Conservation (phyloP, 2,329 filamentous ascomycete species). For the Sarocladium brachiariae region DNA sequence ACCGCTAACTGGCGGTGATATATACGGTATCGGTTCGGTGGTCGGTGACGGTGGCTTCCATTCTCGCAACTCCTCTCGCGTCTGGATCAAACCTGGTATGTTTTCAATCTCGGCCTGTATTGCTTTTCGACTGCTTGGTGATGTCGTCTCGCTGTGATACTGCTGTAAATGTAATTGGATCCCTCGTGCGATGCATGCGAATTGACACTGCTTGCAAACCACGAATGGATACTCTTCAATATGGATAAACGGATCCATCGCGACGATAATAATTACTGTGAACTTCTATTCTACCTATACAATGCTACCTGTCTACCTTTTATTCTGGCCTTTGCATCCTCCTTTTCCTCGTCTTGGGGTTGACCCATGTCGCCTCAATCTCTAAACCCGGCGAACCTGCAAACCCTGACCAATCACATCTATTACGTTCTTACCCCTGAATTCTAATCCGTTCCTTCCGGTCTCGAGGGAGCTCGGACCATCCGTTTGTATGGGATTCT, state of each 20-base stretch:
- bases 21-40: not conserved
- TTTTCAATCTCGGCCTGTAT: not conserved
- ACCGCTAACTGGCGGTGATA: not conserved
- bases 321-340: not conserved
- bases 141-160: not conserved
- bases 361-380: not conserved
- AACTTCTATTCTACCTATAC: not conserved
- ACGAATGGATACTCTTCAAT: not conserved
- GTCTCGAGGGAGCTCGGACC: not conserved
- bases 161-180: not conserved
- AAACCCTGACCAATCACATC: not conserved
- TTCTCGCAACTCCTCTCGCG: not conserved
- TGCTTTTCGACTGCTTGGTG: not conserved
- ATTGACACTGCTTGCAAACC: not conserved
- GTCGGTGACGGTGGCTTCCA: not conserved
- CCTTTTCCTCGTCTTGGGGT: not conserved
- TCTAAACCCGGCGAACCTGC: not conserved
- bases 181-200: not conserved
- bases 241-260: not conserved
- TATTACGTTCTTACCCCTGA: not conserved
- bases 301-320: not conserved
- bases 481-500: constrained; percentile 6
- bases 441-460: not conserved
- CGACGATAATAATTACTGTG: no score
- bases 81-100: not conserved